Conservation (phyloP, 768 basidiomycete species). For the Lactifluus volemus region DNA sequence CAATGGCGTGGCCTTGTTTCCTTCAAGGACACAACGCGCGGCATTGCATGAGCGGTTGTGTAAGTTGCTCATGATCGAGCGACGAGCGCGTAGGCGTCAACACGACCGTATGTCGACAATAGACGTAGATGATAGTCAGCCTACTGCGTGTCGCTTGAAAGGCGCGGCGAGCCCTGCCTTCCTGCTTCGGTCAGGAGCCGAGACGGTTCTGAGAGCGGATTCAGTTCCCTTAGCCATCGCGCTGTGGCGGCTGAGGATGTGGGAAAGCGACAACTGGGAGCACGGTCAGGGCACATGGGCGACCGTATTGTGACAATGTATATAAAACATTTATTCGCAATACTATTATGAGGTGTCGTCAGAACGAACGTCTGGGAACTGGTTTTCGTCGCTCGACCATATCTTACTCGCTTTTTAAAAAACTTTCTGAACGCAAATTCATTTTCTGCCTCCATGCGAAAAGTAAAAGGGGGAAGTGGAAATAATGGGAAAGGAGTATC, state of each 20-base stretch:
- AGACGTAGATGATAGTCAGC: neutral
- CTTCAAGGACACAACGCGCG: constrained; percentile 50
- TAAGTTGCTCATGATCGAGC: constrained; percentile 42
- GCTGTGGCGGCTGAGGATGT: constrained; percentile 74
- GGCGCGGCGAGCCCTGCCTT: constrained; percentile 62
- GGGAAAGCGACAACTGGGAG: constrained; percentile 39
- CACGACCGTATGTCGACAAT: neutral
- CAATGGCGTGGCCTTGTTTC: constrained; percentile 58
- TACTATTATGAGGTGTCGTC: neutral
- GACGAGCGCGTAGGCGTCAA: constrained; percentile 23
- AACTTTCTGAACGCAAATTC: too few species aligned
- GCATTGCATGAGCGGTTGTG: constrained; percentile 43
- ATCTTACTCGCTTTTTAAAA: too few species aligned
- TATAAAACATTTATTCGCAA: neutral
- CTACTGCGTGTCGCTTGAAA: constrained; percentile 23
- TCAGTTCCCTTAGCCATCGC: constrained; percentile 58
- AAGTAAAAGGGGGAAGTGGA: too few species aligned
- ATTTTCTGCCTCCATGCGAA: too few species aligned
- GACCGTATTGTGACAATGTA: neutral
- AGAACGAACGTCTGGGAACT: too few species aligned
- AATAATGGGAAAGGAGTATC: too few species aligned
- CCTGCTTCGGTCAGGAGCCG: constrained; percentile 45
- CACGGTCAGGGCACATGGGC: constrained; percentile 15
- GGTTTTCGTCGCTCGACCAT: too few species aligned
- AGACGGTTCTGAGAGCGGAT: constrained; percentile 47